Base-by-base conservation (phyloP, 2,329 filamentous ascomycete species). In the Alternaria incomplexa region DNA sequence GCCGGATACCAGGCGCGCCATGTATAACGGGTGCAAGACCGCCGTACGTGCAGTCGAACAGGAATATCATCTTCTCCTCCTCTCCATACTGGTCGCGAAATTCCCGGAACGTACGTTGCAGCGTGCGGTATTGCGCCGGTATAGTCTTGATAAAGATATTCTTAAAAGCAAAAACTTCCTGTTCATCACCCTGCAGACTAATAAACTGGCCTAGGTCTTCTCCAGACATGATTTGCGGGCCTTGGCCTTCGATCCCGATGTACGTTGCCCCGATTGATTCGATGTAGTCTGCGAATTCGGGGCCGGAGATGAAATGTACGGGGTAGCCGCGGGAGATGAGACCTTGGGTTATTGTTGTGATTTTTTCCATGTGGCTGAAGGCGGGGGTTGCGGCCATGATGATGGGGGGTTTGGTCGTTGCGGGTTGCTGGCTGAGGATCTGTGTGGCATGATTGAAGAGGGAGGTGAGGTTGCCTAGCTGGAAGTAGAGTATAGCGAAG, bases 1-100 rank as follows among this genome's bases (percentile, higher is more conserved):
- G 58, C 62, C 66, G 65, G 72, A 85, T 10, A 73, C 83, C 67
- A 68, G 73, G 9, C 73, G 83, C 58, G 1, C 83, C 81, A 4
- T 58, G 45, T 44, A 58, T 12, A 40, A 69, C 58, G 0, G 67
- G 62, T 1, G 78, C 61, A 6, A 74, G 61, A 0, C 81, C 83
- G 61, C 78, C 74, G 51, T 78, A 83, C 4, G 77, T 68, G 5
- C 74, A 73, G 65, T 86, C 84, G 26, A 75, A 73, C 26, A 86
- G 55, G 22, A 85, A 71, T n/a, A 86, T 63, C 23, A 86, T 75
- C 43, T 82, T 73, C 9, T 79, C 72, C 5, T 64, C 61, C 3
- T 79, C 77, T 3, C 64, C 61, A 20, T 81, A 70, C 2, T 73
- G 55, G 5, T 73, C 70, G 4, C 75, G 74, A 32, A 69, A 13